These are phyloP conservation scores for Colletotrichum truncatum DNA, from an alignment of 2,329 filamentous ascomycete species.

Conservation along the genomic window DNA sequence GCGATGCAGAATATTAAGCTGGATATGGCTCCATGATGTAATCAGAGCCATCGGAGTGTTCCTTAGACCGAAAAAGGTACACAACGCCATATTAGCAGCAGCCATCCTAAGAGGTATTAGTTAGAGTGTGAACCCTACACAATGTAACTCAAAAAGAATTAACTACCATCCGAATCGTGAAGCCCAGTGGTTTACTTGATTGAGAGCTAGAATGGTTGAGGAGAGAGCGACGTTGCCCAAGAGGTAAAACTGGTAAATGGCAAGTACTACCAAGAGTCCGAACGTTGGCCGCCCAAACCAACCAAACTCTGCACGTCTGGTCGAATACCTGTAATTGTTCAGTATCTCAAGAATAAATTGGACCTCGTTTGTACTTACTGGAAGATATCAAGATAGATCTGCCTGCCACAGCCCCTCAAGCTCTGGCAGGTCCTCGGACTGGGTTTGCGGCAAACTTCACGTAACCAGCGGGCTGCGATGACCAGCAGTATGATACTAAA, in stretches of 20 bases:
- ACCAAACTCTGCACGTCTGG: background rate
- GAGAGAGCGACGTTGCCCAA: background rate
- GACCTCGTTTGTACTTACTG: background rate
- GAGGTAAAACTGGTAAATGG: background rate
- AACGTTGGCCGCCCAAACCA: slow-evolving; percentile 6
- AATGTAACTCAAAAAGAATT: background rate
- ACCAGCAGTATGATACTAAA: background rate
- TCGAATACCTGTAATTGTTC: background rate
- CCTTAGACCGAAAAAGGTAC: slow-evolving; percentile 54
- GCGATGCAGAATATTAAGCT: slow-evolving; percentile 57
- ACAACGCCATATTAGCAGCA: slow-evolving; percentile 48
- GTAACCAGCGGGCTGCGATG: background rate
- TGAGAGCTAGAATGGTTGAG: background rate
- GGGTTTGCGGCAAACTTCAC: background rate
- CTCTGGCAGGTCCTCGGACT: too few species aligned
- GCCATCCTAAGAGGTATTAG: slow-evolving; percentile 48
- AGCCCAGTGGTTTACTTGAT: slow-evolving; percentile 23
- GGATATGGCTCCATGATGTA: slow-evolving; percentile 53
- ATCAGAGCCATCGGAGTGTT: slow-evolving; percentile 55
- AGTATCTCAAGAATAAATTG: background rate
- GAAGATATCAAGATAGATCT: background rate
- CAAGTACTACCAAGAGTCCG: background rate
- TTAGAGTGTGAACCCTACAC: background rate
- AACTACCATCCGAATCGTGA: slow-evolving; percentile 38
- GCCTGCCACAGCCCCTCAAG: too few species aligned